Conservation (phyloP, 805 yeast species). For the Ogataea polymorpha region DNA sequence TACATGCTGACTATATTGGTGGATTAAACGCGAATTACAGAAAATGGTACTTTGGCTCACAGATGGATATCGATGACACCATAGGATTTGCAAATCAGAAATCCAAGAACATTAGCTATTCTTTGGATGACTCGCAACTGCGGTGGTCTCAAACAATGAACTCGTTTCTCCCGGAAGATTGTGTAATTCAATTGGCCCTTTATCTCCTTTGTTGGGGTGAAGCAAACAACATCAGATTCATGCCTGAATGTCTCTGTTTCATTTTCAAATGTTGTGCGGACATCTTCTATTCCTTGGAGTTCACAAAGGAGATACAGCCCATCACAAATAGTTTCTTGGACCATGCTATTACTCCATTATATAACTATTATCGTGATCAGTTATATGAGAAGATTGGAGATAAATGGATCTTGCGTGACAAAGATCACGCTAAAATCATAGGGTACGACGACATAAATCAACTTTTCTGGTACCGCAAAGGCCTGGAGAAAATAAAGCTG, state of each 20-base stretch:
- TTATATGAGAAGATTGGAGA: conserved; percentile 45
- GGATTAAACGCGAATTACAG: conserved; percentile 65
- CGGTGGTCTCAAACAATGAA: conserved; percentile 54
- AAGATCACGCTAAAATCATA: conserved; percentile 64
- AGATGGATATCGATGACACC: conserved; percentile 58
- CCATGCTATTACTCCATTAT: conserved; percentile 72
- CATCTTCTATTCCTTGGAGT: conserved; percentile 49
- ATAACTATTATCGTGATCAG: conserved; percentile 55
- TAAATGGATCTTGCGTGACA: conserved; percentile 44
- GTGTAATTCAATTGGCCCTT: conserved; percentile 61
- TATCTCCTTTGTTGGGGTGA: conserved; percentile 87
- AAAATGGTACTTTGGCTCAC: conserved; percentile 77
- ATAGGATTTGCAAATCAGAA: conserved; percentile 34
- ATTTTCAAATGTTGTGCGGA: conserved; percentile 79
- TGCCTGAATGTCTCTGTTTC: conserved; percentile 88
- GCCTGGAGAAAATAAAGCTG: conserved; percentile 55
- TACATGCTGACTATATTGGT: conserved; percentile 75
- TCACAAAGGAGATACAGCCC: conserved; percentile 32
- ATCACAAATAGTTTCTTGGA: conserved; percentile 49
- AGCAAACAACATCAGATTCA: conserved; percentile 77
- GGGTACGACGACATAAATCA: conserved; percentile 93
- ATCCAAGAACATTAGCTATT: conserved; percentile 19
- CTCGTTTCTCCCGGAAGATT: conserved; percentile 47
- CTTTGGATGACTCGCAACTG: conserved; percentile 43
- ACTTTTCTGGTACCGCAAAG: conserved; percentile 76